These are phyloP conservation scores for Calonectria henricotiae DNA, from an alignment of 2,329 filamentous ascomycete genomes.

Conservation along the genomic window DNA sequence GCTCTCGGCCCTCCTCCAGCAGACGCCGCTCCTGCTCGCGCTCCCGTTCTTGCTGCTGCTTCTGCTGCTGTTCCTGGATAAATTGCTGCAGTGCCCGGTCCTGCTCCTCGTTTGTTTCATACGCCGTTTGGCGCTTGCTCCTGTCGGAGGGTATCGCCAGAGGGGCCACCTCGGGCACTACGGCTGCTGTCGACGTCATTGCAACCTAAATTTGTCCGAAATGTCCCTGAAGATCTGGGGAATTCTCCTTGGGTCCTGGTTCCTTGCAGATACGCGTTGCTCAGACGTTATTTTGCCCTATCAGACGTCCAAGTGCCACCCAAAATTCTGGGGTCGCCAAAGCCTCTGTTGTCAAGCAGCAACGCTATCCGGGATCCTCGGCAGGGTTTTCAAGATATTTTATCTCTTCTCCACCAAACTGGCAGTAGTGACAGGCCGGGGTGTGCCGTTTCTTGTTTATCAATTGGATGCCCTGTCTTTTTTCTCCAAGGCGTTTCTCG, in stretches of 20 bases:
- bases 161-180: conserved; percentile 35
- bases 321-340: conserved; percentile 31
- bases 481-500: conserved; percentile 13
- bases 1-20: conserved; percentile 30
- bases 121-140: background rate
- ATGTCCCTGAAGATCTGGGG: conserved; percentile 31
- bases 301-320: conserved; percentile 26
- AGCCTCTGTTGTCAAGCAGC: conserved; percentile 28
- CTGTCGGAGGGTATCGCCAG: conserved; percentile 19
- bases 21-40: conserved; percentile 25
- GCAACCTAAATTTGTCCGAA: conserved; percentile 19
- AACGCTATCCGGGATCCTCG: conserved; percentile 23
- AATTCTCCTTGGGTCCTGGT: conserved; percentile 26
- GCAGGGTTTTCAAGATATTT: conserved; percentile 30
- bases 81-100: conserved; percentile 27
- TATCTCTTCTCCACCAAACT: conserved; percentile 32
- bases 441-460: conserved; percentile 29
- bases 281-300: conserved; percentile 29
- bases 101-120: conserved; percentile 22
- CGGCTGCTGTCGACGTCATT: conserved; percentile 34
- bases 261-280: conserved; percentile 35
- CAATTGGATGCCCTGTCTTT: conserved; percentile 15
- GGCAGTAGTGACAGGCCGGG: conserved; percentile 32
- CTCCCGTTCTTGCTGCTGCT: conserved; percentile 32
- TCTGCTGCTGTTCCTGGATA: conserved; percentile 40